Base-by-base conservation (phyloP, 345 rosid genomes). In the Hibiscus trionum region DNA sequence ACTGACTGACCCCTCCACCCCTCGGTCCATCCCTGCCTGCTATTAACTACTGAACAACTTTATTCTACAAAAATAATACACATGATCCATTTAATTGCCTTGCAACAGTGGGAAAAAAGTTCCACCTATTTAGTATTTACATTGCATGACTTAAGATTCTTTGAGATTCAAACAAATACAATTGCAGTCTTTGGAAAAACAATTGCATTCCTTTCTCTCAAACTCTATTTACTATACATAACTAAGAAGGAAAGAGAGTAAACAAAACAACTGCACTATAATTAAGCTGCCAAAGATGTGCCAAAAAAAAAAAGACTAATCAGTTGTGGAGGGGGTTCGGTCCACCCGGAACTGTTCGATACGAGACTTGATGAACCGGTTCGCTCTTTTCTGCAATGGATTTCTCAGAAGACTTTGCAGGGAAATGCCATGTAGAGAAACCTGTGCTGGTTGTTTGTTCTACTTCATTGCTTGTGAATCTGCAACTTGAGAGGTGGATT, bases 261-360 rank as follows among this genome's bases (percentile, higher is more conserved):
- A 64, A 44, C 61, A 46, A 35, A 73, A 49, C 24, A 53, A 62
- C 47, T 49, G 60, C n/a, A 55, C 73, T 68, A n/a, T 60, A 76
- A 58, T 58, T 74, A 79, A 82, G 71, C 61, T 65, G 71, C 71
- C 71, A 49, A 67, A 50, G 55, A 71, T n/a, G 10, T 33, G 35
- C 29, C 44, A 39, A 39, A 39, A 7, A 39, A 61, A 64, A 29
- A 66, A 61, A 12, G 42, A 33, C 14, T 72, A 49, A 77, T 84
- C 79, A 84, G 66, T 85, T 87, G 75, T 87, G 89, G 71, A 85
- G 88, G 1, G 88, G 91, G 78, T 85, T 85, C 21, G 91, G 89
- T 15, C 91, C 88, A 3, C 70, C 82, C 0, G 89, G 89, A 67
- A 82, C 84, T 62, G 60, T 39, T 79, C 91, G 80, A 67, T 61